Percentiles rank a stretch among this genome's conserved stretches.
phyloP scores from a whole-genome alignment of 2,329 filamentous ascomycete species.

The Metarhizium humberi region DNA sequence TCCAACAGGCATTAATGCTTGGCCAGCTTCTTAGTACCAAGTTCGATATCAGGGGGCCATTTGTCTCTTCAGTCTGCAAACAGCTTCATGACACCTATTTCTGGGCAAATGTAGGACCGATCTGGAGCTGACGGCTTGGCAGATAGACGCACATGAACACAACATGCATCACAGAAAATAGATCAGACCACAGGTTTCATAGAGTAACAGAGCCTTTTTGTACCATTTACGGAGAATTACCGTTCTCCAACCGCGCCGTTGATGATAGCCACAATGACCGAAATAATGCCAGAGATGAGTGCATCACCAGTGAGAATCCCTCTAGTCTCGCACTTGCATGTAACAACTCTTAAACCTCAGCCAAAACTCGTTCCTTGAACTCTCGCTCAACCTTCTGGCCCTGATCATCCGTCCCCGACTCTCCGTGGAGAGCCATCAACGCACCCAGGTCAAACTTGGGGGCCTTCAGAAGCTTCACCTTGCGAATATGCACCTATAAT shows the following conservation, averaged over 20 bases:
- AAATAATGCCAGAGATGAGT: constrained; percentile 30
- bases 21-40: too few species aligned
- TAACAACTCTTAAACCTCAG: constrained; percentile 67
- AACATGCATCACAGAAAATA: not conserved
- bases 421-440: constrained; percentile 92
- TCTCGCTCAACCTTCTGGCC: constrained; percentile 98
- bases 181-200: constrained; percentile 1
- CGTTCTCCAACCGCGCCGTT: constrained; percentile 30
- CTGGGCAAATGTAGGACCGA: too few species aligned
- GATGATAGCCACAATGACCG: constrained; percentile 35
- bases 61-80: too few species aligned
- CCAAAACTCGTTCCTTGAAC: constrained; percentile 97
- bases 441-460: constrained; percentile 99
- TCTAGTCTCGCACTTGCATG: constrained; percentile 20
- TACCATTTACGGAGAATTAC: constrained; percentile 29
- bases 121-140: not conserved
- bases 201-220: constrained; percentile 18
- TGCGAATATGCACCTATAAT: constrained; percentile 91
- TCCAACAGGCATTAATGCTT: not conserved
- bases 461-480: constrained; percentile 98
- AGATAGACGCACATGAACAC: not conserved
- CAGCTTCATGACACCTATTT: too few species aligned
- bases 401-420: constrained; percentile 90
- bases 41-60: too few species aligned
- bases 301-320: constrained; percentile 21